Conservation (phyloP, 495 filamentous ascomycete genomes). For the Neurospora pannonica region DNA sequence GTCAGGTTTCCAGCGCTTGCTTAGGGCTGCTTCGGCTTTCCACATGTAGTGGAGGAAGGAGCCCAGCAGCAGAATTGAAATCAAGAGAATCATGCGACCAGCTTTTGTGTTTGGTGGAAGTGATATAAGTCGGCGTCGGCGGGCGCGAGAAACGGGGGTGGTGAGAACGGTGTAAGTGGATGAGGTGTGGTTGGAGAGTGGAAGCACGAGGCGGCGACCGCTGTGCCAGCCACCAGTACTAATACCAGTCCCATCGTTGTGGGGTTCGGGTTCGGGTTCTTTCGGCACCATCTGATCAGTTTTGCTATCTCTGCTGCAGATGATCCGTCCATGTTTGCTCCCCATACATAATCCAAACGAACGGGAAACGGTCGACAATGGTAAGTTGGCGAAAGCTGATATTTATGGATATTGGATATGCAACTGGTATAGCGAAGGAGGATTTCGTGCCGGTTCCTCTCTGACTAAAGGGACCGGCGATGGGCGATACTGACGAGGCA, state of each 20-base stretch:
- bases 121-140: background rate
- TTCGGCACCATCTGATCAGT: background rate
- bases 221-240: background rate
- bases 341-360: background rate
- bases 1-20: slow-evolving; percentile 33
- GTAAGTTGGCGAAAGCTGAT: background rate
- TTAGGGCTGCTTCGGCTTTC: slow-evolving; percentile 30
- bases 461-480: background rate
- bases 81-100: slow-evolving; percentile 23
- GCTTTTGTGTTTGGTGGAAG: slow-evolving; percentile 3
- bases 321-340: background rate
- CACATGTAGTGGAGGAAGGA: slow-evolving; percentile 25
- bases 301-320: background rate
- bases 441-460: background rate
- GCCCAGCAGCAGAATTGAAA: slow-evolving; percentile 23
- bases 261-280: background rate
- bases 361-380: background rate
- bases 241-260: background rate
- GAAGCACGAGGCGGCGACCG: background rate
- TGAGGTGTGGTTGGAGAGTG: background rate
- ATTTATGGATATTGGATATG: background rate
- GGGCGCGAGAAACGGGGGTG: background rate
- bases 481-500: background rate
- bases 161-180: background rate
- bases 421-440: background rate